Evolutionary conservation across 1,284 basidiomycete genomes (phyloP).

Genomic region (Rhodotorula sp.): DNA sequence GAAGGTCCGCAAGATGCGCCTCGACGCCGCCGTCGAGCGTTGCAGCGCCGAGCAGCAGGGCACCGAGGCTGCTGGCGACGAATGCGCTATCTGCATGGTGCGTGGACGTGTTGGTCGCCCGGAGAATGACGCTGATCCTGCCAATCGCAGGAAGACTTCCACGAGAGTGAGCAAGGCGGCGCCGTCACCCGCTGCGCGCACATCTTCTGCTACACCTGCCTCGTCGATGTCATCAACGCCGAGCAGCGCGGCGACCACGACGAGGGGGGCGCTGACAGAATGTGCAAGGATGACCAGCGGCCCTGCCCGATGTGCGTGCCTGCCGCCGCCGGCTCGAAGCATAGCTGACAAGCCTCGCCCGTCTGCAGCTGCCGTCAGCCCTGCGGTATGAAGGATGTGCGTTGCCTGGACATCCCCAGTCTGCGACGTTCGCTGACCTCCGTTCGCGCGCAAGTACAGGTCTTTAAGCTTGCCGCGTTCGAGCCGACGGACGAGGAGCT

Average conservation of each 20-base stretch:
- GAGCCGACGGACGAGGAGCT: constrained; percentile 40
- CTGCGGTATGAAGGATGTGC: constrained; percentile 21
- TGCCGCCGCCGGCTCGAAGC: background rate
- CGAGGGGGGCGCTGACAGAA: constrained; percentile 13
- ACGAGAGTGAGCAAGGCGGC: constrained; percentile 4
- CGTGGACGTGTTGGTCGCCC: background rate
- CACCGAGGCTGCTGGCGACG: constrained; percentile 19
- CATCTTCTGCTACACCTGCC: constrained; percentile 28
- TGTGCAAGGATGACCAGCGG: constrained; percentile 31
- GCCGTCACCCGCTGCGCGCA: constrained; percentile 27
- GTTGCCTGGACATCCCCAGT: too few relatives aligned
- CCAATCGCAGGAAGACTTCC: background rate
- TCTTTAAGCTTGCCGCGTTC: constrained; percentile 32
- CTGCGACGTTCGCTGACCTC: too few relatives aligned
- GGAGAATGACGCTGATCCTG: too few relatives aligned
- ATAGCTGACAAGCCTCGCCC: background rate
- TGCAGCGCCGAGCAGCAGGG: constrained; percentile 26
- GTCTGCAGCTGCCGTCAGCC: constrained; percentile 28
- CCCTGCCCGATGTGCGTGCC: constrained; percentile 26
- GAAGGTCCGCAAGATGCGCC: constrained; percentile 20
- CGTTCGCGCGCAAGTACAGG: background rate
- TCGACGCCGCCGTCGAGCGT: constrained; percentile 23
- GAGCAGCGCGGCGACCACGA: constrained; percentile 9
- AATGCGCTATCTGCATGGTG: constrained; percentile 40
- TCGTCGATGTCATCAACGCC: constrained; percentile 10